Conservation (phyloP, 176 grass and related monocot species). For the Elaeis guineensis region DNA sequence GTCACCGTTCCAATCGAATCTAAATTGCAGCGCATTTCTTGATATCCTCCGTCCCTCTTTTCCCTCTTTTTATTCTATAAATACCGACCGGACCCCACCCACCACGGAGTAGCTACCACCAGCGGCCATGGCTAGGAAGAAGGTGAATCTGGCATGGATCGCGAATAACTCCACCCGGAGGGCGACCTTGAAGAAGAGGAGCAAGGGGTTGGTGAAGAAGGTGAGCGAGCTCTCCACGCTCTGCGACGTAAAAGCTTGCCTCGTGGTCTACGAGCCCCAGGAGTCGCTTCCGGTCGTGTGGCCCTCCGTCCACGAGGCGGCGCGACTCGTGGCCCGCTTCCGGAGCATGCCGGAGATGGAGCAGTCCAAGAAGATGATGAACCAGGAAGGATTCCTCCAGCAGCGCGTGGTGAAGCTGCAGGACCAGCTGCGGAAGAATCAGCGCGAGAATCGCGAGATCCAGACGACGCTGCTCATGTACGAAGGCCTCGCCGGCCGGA, state of each 20-base stretch:
- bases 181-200: conserved; percentile 9
- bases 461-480: conserved; percentile 20
- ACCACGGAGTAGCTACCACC: not conserved
- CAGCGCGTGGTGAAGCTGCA: conserved; percentile 22
- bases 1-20: too few species aligned
- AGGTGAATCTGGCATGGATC: conserved; percentile 20
- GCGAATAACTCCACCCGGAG: not conserved
- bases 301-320: not conserved
- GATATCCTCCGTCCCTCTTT: too few species aligned
- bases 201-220: conserved; percentile 7
- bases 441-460: conserved; percentile 15
- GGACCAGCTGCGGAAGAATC: conserved; percentile 27
- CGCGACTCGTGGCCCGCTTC: conserved; percentile 7
- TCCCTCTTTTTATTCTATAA: too few species aligned
- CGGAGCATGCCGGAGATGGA: conserved; percentile 26
- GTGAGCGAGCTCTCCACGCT: conserved; percentile 6
- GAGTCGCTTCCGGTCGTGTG: conserved; percentile 17
- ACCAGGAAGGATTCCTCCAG: conserved; percentile 26
- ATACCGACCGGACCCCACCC: too few species aligned
- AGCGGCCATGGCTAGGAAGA: conserved; percentile 27
- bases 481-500: conserved; percentile 16
- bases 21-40: too few species aligned
- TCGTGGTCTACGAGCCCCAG: not conserved
- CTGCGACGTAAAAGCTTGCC: conserved; percentile 5
- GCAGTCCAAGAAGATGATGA: conserved; percentile 33